phyloP scores from a whole-genome alignment of 1,284 basidiomycete genomes.

The Irpex rosettiformis region DNA sequence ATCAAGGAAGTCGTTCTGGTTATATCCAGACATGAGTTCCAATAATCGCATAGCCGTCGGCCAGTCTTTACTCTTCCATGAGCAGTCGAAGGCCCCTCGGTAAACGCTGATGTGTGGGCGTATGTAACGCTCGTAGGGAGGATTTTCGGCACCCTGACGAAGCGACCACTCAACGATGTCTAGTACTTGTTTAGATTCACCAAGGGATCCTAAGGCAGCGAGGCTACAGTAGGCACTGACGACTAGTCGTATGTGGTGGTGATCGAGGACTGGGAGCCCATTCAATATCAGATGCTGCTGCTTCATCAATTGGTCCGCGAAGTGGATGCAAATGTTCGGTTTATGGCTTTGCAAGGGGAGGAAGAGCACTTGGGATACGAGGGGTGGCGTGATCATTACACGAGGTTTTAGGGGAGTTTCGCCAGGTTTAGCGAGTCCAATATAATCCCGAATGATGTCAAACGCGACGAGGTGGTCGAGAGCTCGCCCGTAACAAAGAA shows the following conservation, averaged over 20 bases:
- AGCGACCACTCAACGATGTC: conserved; percentile 64
- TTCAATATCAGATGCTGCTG: not conserved
- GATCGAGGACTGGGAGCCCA: conserved; percentile 39
- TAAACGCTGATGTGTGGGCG: conserved; percentile 48
- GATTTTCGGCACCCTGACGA: conserved; percentile 28
- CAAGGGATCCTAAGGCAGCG: conserved; percentile 30
- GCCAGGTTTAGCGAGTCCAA: conserved; percentile 51
- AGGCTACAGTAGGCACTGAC: conserved; percentile 49
- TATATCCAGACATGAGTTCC: conserved; percentile 65
- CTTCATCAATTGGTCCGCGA: conserved; percentile 51
- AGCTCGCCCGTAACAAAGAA: conserved; percentile 49
- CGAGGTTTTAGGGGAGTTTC: conserved; percentile 32
- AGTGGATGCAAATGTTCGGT: conserved; percentile 46
- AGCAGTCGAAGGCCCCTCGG: conserved; percentile 51
- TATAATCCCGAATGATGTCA: conserved; percentile 57
- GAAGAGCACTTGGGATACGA: conserved; percentile 50
- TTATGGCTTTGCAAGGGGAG: conserved; percentile 51
- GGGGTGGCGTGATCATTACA: conserved; percentile 40
- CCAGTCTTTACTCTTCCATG: conserved; percentile 64
- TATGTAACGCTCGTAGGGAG: conserved; percentile 33
- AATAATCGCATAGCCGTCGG: conserved; percentile 48
- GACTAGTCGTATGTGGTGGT: conserved; percentile 54
- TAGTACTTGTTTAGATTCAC: conserved; percentile 40
- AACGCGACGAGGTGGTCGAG: conserved; percentile 62
- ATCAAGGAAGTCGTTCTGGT: conserved; percentile 46